phyloP scores from a whole-genome alignment of 1,139 yeast genomes.

The Geotrichum histeridarum region DNA sequence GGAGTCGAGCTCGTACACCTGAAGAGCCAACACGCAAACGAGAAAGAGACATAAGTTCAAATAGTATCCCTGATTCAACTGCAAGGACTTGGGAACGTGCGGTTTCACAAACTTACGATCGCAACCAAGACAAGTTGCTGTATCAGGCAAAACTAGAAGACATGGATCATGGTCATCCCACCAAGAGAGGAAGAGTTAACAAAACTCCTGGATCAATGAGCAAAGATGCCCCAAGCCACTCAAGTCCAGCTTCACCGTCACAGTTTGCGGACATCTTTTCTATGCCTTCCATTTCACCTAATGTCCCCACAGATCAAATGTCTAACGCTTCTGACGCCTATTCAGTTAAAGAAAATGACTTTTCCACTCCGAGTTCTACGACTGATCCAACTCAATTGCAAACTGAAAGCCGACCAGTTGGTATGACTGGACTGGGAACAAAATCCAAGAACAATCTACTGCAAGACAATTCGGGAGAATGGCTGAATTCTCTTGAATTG shows the following conservation, averaged over 20 bases:
- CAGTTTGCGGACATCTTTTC: conserved; percentile 15
- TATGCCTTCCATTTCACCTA: neutral
- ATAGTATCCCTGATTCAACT: neutral
- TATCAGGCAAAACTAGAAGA: no score
- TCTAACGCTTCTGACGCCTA: neutral
- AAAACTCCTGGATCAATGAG: no score
- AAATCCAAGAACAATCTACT: conserved; percentile 13
- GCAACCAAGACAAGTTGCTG: no score
- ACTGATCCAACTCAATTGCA: neutral
- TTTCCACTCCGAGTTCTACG: neutral
- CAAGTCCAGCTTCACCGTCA: conserved; percentile 14
- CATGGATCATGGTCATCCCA: no score
- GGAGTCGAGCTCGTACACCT: no score
- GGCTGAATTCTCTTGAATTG: conserved; percentile 19
- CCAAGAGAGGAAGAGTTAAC: no score
- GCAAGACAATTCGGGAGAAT: conserved; percentile 18
- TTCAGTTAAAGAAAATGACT: neutral
- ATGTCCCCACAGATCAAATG: neutral
- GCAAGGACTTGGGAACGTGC: conserved; percentile 19
- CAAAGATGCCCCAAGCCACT: neutral
- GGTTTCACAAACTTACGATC: neutral
- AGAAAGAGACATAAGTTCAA: neutral
- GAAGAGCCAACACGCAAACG: no score
- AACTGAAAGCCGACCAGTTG: neutral
- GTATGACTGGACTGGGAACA: conserved; percentile 2